Evolutionary conservation across 805 yeast species (phyloP), one percentile per base, ranked within the genome.

Genomic region (Candida arabinofermentans): DNA sequence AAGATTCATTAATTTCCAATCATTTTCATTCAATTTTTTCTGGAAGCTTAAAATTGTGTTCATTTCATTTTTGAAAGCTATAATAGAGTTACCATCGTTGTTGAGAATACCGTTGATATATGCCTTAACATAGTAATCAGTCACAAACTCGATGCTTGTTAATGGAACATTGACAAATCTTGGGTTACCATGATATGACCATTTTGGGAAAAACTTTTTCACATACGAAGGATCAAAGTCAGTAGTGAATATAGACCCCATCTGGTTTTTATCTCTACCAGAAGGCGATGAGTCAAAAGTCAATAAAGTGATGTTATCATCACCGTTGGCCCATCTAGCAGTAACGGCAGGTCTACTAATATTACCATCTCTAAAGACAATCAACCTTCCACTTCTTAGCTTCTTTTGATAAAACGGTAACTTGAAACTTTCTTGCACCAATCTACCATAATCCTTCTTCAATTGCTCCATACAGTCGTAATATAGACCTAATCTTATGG

Each of bases 291-390:
- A 14, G 44, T 73, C 62, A 51, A 77, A 75, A 0, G 73, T 65
- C 40, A 79, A 50, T 5, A 76, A 57, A 4, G 72, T 55, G 10
- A 74, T 51, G 1, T 51, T 47, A 26, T 62, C 48, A 40, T 59
- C 54, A 14, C 61, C 50, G 46, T 58, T 39, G 57, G 67, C 62
- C 49, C 71, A 45, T 55, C 70, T 77, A 29, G 75, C 66, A 21
- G 82, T 62, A 42, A 83, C 71, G 5, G 89, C 95, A 10, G 75
- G 62, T 36, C 66, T 59, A 1, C 72, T 49, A 13, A 61, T 57
- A 6, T 66, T 56, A 5, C 59, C 58, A 54, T 80, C 82, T 45
- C 77, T 70, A 58, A 67, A 87, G 5, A 81, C 69, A 39, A 86
- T 53, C 37, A 84, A 55, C 45, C 83, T 68, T 2, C 90, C 91